Evolutionary conservation across 805 yeast genomes (phyloP).

Genomic region (Starmerella bombicola): DNA sequence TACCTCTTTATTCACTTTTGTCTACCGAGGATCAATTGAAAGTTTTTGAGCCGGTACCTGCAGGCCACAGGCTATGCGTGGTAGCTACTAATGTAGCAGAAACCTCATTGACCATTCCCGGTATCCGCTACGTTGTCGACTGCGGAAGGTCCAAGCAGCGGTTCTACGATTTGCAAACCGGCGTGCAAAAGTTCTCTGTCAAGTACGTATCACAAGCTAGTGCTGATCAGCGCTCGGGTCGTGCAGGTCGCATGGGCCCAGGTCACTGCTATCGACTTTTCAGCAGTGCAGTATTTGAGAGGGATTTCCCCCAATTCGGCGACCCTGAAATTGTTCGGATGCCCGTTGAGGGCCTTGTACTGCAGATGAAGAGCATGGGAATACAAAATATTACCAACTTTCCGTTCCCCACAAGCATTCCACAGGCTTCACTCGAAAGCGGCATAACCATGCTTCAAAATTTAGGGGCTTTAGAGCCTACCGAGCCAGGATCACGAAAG

Average conservation of each 20-base stretch:
- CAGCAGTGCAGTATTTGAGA: conserved; percentile 88
- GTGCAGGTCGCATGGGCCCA: conserved; percentile 98
- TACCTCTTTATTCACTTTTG: conserved; percentile 81
- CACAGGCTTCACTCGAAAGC: conserved; percentile 40
- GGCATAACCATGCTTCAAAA: conserved; percentile 58
- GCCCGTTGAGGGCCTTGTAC: conserved; percentile 94
- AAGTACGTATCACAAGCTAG: conserved; percentile 93
- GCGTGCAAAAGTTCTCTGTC: conserved; percentile 84
- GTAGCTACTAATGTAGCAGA: conserved; percentile 98
- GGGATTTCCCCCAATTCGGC: conserved; percentile 69
- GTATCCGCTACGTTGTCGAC: conserved; percentile 87
- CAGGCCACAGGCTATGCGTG: conserved; percentile 74
- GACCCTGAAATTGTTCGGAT: conserved; percentile 82
- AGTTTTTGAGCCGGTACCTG: conserved; percentile 76
- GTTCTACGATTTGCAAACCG: conserved; percentile 64
- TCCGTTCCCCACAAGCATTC: conserved; percentile 95
- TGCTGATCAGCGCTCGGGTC: conserved; percentile 88
- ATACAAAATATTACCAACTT: conserved; percentile 79
- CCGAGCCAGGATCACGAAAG: conserved; percentile 12
- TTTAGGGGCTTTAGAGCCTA: conserved; percentile 59
- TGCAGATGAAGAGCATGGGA: conserved; percentile 95
- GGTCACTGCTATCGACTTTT: conserved; percentile 90
- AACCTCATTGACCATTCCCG: conserved; percentile 92
- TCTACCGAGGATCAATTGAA: conserved; percentile 95
- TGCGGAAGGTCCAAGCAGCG: conserved; percentile 90